phyloP scores from a whole-genome alignment of 805 yeast species.

The Wickerhamomyces mucosus region DNA sequence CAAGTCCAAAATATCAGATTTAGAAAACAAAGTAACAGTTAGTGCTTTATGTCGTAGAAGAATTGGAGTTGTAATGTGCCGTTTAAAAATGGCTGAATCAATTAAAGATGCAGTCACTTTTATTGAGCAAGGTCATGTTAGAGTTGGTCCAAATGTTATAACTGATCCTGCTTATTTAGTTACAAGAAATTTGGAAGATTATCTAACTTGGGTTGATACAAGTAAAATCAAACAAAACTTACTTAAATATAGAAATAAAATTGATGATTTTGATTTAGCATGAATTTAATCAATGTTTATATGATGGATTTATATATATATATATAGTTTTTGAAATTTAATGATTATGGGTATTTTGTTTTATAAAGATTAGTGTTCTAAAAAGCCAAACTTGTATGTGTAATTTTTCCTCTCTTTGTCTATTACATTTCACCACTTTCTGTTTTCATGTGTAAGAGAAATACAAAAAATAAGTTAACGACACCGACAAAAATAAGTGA shows the following conservation, averaged over 20 bases:
- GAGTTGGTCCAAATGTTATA: constrained; percentile 93
- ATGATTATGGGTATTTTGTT: no score
- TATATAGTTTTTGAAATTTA: no score
- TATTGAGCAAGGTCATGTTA: constrained; percentile 93
- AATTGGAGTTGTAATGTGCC: constrained; percentile 89
- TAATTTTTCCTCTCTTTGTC: no score
- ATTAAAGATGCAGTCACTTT: constrained; percentile 83
- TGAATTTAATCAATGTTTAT: no score
- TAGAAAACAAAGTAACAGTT: constrained; percentile 87
- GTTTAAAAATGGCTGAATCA: constrained; percentile 88
- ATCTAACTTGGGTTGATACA: constrained; percentile 94
- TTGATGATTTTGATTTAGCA: constrained; percentile 49
- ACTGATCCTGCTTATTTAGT: constrained; percentile 95
- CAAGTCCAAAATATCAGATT: constrained; percentile 82
- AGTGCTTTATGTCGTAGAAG: constrained; percentile 89
- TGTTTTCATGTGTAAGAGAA: no score
- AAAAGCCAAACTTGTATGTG: no score
- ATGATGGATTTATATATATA: no score
- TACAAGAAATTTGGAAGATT: constrained; percentile 91
- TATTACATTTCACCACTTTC: no score
- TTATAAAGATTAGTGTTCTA: no score
- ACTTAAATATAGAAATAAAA: constrained; percentile 73
- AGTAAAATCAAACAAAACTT: constrained; percentile 88
- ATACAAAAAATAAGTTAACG: no score
- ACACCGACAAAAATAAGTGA: no score